Evolutionary conservation across 2,329 filamentous ascomycete genomes (phyloP), one percentile per base, ranked within the genome.

Genomic region (Stachybotrys echinatus): DNA sequence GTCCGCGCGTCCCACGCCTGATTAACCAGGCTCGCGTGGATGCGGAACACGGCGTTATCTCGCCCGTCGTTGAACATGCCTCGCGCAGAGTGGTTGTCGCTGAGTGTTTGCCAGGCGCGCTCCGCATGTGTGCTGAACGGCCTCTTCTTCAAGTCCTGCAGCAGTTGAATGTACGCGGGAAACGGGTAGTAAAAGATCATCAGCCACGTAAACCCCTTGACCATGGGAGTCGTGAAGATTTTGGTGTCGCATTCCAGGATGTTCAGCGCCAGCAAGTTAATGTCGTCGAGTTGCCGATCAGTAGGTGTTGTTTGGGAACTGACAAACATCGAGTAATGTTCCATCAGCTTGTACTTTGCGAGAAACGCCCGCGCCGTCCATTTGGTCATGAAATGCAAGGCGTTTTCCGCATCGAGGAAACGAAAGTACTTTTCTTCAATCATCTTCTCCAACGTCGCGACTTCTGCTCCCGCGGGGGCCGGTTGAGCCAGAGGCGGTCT

Each of bases 291-390:
- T 19, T 61, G 52, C 1, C 48, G 46, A 0, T 69, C 65, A 0
- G 63, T 64, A 22, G 63, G 61, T 0, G 55, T 50, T 4, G 42
- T 43, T 0, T 57, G 46, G 0, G 60, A 50, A 2, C 53, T 55
- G 0, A 61, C 53, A 22, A 59, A 56, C 42, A 21, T 63, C 0
- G 68, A 65, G 50, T 76, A 74, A 50, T 76, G 65, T 45, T 81
- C 74, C 46, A 83, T 50, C 0, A 86, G 70, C 2, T 68, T 72
- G 43, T 53, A 63, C 56, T 74, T 80, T 0, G 79, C 74, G 3
- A 85, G 50, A 5, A 69, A 65, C 0, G 55, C 63, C 12, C 78
- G 55, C 1, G 65, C 58, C 0, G 57, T 65, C 67, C 71, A 70
- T 0, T 70, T 55, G 0, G 70, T 66, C 57, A 74, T 65, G 47